phyloP scores from a whole-genome alignment of 2,329 filamentous ascomycete species.

The Didymella exigua region DNA sequence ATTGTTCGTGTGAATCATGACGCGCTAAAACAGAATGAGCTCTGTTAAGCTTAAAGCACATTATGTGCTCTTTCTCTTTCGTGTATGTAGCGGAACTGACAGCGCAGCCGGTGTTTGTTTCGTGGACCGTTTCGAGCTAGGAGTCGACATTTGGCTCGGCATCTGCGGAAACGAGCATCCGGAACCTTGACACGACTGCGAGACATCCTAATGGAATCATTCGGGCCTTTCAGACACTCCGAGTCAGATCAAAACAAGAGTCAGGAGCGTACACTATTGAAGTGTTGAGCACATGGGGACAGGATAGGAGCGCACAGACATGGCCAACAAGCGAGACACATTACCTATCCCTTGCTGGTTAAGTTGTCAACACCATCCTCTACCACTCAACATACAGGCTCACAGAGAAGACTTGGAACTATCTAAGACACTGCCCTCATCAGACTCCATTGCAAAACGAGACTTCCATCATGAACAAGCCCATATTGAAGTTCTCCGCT shows the following conservation, averaged over 20 bases:
- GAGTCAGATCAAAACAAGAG: not conserved
- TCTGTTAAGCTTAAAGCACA: not conserved
- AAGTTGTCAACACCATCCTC: no score
- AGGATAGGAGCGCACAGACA: not conserved
- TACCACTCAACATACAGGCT: no score
- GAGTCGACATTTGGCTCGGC: not conserved
- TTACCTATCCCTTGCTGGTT: no score
- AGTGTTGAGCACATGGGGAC: not conserved
- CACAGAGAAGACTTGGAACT: not conserved
- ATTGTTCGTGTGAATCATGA: not conserved
- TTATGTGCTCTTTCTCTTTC: not conserved
- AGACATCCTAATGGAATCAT: not conserved
- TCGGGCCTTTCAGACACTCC: not conserved
- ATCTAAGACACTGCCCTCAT: no score
- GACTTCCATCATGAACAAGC: no score
- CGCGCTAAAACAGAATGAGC: not conserved
- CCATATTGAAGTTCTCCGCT: not conserved
- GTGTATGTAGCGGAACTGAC: not conserved
- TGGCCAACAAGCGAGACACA: no score
- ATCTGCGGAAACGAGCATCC: not conserved
- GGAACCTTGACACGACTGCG: not conserved
- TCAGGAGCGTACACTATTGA: no score
- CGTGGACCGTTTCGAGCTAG: not conserved
- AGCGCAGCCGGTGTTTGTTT: not conserved
- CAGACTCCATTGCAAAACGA: not conserved